A percentile compares a stretch with the other conserved stretches of the same genome.
Evolutionary conservation across 2,329 filamentous ascomycete species (phyloP).

Genomic region (Fusarium guadeloupense): DNA sequence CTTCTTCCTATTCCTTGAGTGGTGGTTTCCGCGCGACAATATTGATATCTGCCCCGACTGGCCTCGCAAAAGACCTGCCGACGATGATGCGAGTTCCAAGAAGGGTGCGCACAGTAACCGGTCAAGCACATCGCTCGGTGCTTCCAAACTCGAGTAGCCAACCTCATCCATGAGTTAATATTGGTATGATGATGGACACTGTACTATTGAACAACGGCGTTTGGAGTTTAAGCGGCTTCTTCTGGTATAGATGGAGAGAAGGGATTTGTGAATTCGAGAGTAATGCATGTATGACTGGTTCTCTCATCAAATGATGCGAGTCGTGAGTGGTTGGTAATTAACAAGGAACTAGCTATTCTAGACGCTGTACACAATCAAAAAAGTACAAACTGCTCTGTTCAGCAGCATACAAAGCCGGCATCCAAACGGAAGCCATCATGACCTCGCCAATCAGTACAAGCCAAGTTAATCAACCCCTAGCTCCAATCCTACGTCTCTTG

Average conservation of each 20-base stretch:
- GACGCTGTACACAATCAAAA: constrained; percentile 39
- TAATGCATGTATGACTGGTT: constrained; percentile 3
- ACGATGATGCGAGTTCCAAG: constrained; percentile 44
- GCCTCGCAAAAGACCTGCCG: constrained; percentile 74
- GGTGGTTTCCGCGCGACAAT: constrained; percentile 82
- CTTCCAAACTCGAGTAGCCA: constrained; percentile 37
- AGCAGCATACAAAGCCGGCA: constrained; percentile 21
- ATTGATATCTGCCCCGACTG: constrained; percentile 93
- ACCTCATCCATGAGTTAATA: not conserved
- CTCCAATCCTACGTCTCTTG: constrained; percentile 50
- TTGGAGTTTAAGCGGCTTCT: constrained; percentile 10
- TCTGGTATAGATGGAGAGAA: not conserved
- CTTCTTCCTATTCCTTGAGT: constrained; percentile 86
- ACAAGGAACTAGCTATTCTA: constrained; percentile 37
- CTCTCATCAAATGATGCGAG: constrained; percentile 5
- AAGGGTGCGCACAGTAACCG: constrained; percentile 45
- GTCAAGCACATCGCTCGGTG: constrained; percentile 47
- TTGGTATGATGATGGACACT: not conserved
- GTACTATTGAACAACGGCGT: constrained; percentile 5
- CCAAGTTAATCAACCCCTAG: constrained; percentile 44
- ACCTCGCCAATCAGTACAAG: constrained; percentile 2
- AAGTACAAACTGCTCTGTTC: constrained; percentile 32
- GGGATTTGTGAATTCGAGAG: not conserved
- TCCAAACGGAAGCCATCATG: constrained; percentile 18
- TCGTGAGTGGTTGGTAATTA: constrained; percentile 35